Evolutionary conservation across 345 rosid species (phyloP).

Genomic region (Salix caprea): DNA sequence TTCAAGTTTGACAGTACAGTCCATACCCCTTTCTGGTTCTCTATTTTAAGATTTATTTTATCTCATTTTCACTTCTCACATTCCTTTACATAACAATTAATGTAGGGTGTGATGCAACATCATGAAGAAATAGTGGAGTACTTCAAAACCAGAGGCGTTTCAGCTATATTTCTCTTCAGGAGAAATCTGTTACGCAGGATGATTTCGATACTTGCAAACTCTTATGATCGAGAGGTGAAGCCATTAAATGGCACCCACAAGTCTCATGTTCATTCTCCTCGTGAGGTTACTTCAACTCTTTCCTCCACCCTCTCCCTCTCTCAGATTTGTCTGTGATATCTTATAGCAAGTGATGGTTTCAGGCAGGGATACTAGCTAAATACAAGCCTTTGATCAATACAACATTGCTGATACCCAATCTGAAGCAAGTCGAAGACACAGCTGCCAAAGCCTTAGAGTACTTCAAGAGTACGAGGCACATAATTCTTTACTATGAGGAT

Average conservation of each 20-base stretch:
- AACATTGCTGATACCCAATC: conserved; percentile 47
- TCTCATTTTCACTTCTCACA: neutral
- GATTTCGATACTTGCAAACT: conserved; percentile 93
- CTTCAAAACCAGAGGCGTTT: conserved; percentile 76
- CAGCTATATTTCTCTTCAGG: conserved; percentile 82
- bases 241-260: conserved; percentile 89
- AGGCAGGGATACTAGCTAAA: conserved; percentile 92
- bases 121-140: conserved; percentile 81
- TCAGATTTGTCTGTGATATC: neutral
- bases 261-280: conserved; percentile 89
- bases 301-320: neutral
- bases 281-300: conserved; percentile 48
- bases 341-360: conserved; percentile 28
- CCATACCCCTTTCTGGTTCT: neutral
- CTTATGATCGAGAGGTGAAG: conserved; percentile 76
- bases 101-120: conserved; percentile 83
- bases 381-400: conserved; percentile 80
- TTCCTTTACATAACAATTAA: neutral
- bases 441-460: conserved; percentile 67
- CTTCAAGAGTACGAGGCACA: conserved; percentile 78
- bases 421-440: conserved; percentile 68
- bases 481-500: conserved; percentile 82
- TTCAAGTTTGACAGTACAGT: neutral
- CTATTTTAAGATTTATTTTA: neutral
- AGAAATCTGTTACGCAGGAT: conserved; percentile 87